Evolutionary conservation across 2,329 filamentous ascomycete species (phyloP).

Genomic region (Verticillium longisporum): DNA sequence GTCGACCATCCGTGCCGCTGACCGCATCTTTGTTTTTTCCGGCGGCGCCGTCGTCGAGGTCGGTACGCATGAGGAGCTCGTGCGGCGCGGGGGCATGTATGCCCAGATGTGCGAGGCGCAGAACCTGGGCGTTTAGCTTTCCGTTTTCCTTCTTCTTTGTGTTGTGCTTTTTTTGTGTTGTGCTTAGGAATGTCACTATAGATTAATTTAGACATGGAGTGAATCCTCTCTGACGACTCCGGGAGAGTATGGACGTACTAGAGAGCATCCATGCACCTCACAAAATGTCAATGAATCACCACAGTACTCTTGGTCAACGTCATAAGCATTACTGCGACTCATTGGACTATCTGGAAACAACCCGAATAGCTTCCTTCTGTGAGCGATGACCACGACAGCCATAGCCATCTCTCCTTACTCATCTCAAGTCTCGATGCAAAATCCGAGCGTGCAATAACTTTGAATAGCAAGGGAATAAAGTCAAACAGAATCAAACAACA

Average conservation of each 20-base stretch:
- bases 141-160: too few relatives aligned
- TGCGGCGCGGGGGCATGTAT: neutral
- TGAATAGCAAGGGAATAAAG: neutral
- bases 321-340: neutral
- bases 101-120: constrained; percentile 8
- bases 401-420: neutral
- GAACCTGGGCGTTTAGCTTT: constrained; percentile 2
- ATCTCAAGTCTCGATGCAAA: neutral
- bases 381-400: neutral
- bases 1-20: constrained; percentile 32
- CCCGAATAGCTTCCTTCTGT: neutral
- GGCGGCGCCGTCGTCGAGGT: constrained; percentile 32
- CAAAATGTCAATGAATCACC: too few relatives aligned
- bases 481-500: neutral
- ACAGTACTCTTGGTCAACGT: neutral
- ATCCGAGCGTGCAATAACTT: neutral
- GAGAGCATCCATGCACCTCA: too few relatives aligned
- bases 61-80: constrained; percentile 28
- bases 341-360: neutral
- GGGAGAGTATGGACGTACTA: too few relatives aligned
- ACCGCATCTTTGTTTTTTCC: constrained; percentile 36
- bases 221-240: too few relatives aligned
- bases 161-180: too few relatives aligned
- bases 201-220: too few relatives aligned
- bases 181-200: too few relatives aligned